A percentile compares a stretch with the other conserved stretches of the same genome.
Evolutionary conservation across 352 stramenopile species (phyloP).

Genomic region (Pythium grandisporangium): DNA sequence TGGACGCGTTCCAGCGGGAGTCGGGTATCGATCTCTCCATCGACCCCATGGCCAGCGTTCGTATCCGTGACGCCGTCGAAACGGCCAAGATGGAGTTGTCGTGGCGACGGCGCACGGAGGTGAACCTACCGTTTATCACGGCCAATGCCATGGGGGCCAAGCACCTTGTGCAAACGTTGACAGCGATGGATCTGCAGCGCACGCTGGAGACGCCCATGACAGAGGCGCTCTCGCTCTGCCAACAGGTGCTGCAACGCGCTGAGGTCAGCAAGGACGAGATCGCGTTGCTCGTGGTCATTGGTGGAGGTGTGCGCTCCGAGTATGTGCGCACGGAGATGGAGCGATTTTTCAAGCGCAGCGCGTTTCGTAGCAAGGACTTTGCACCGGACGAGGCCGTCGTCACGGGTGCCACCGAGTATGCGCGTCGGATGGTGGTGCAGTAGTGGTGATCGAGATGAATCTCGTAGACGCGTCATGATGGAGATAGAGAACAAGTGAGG

Average conservation of each 20-base stretch:
- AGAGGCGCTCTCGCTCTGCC: slow-evolving; percentile 24
- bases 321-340: slow-evolving; percentile 42
- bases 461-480: background rate
- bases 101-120: slow-evolving; percentile 33
- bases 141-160: slow-evolving; percentile 56
- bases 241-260: slow-evolving; percentile 16
- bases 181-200: slow-evolving; percentile 35
- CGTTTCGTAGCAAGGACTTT: slow-evolving; percentile 42
- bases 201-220: slow-evolving; percentile 28
- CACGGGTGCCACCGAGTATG: slow-evolving; percentile 45
- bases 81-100: slow-evolving; percentile 67
- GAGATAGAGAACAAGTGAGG: background rate
- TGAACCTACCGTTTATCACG: slow-evolving; percentile 76
- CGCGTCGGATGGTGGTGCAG: slow-evolving; percentile 17
- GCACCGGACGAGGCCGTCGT: slow-evolving; percentile 51
- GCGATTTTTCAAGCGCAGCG: slow-evolving; percentile 29
- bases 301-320: slow-evolving; percentile 40
- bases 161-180: slow-evolving; percentile 58
- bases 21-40: slow-evolving; percentile 56
- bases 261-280: slow-evolving; percentile 30
- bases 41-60: slow-evolving; percentile 60
- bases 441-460: background rate
- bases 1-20: slow-evolving; percentile 44
- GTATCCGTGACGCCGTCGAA: slow-evolving; percentile 58
- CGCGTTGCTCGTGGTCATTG: slow-evolving; percentile 39